These are phyloP conservation scores for Venturia aucupariae DNA, from an alignment of 2,329 filamentous ascomycete genomes.

Conservation along the genomic window DNA sequence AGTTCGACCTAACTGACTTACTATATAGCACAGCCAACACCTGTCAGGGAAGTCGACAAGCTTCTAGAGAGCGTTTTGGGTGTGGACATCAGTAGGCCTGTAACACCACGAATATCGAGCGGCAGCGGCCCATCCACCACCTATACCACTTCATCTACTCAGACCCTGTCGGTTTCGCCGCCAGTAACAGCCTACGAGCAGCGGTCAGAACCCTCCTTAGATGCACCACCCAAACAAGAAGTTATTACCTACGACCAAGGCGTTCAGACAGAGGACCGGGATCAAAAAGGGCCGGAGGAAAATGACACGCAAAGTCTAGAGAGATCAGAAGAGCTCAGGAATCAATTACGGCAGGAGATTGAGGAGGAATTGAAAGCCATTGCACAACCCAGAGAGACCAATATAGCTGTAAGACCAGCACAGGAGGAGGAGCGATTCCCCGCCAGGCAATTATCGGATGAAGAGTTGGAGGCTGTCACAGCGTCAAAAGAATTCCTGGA, in stretches of 20 bases:
- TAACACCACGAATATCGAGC: constrained; percentile 13
- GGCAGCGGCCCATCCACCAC: constrained; percentile 20
- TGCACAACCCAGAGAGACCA: constrained; percentile 38
- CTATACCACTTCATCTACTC: constrained; percentile 42
- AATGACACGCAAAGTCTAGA: constrained; percentile 45
- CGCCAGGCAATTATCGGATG: constrained; percentile 65
- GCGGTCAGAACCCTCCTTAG: constrained; percentile 61
- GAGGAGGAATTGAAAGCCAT: constrained; percentile 76
- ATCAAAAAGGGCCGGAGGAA: constrained; percentile 47
- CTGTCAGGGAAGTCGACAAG: constrained; percentile 70
- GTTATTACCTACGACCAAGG: constrained; percentile 95
- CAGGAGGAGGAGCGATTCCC: constrained; percentile 55
- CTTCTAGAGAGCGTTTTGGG: constrained; percentile 78
- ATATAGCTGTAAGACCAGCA: constrained; percentile 26
- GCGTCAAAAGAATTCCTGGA: constrained; percentile 89
- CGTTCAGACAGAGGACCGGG: constrained; percentile 64
- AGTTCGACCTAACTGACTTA: background rate
- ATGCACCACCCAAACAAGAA: constrained; percentile 53
- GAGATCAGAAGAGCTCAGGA: constrained; percentile 77
- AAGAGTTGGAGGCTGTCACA: constrained; percentile 84
- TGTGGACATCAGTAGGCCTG: constrained; percentile 53
- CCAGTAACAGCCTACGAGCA: constrained; percentile 71
- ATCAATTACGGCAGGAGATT: constrained; percentile 77
- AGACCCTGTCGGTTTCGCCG: constrained; percentile 64
- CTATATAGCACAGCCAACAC: constrained; percentile 60